Percentiles rank a stretch among this genome's conserved stretches.
Evolutionary conservation across 768 basidiomycete genomes (phyloP).

Genomic region (Boletus barrowsii): DNA sequence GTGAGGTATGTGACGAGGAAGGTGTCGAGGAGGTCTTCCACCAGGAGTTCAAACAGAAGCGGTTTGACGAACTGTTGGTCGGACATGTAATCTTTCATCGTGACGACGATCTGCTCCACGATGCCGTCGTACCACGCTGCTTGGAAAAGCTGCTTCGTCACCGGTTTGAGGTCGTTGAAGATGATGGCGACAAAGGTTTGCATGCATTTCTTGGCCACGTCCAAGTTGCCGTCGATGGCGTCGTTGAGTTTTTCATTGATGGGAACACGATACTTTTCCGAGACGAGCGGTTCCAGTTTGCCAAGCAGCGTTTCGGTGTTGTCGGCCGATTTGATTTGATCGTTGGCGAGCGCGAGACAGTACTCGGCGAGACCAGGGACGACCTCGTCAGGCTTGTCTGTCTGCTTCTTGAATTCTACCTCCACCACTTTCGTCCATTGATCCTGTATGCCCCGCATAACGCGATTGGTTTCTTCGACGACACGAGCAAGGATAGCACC

Average conservation of each 20-base stretch:
- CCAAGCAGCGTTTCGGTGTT: slow-evolving; percentile 83
- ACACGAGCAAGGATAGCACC: slow-evolving; percentile 90
- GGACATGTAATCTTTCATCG: slow-evolving; percentile 94
- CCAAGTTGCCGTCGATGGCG: slow-evolving; percentile 96
- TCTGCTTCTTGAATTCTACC: slow-evolving; percentile 80
- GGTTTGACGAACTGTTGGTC: slow-evolving; percentile 91
- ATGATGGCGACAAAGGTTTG: slow-evolving; percentile 92
- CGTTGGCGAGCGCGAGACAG: slow-evolving; percentile 94
- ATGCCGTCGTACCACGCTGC: slow-evolving; percentile 87
- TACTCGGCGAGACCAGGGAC: slow-evolving; percentile 92
- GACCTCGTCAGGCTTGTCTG: slow-evolving; percentile 85
- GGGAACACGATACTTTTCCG: slow-evolving; percentile 80
- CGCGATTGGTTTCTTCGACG: slow-evolving; percentile 81
- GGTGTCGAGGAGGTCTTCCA: slow-evolving; percentile 89
- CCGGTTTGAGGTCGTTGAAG: slow-evolving; percentile 91
- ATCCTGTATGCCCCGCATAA: slow-evolving; percentile 85
- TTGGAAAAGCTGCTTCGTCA: slow-evolving; percentile 81
- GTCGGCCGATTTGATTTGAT: slow-evolving; percentile 95
- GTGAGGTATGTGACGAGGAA: slow-evolving; percentile 91
- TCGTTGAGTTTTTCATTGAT: slow-evolving; percentile 90
- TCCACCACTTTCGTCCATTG: slow-evolving; percentile 87
- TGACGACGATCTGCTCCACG: slow-evolving; percentile 87
- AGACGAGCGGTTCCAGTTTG: slow-evolving; percentile 88
- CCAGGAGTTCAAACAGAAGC: slow-evolving; percentile 83
- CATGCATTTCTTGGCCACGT: slow-evolving; percentile 96